phyloP scores from a whole-genome alignment of 305 asterid genomes.

The Solanum hybrid region DNA sequence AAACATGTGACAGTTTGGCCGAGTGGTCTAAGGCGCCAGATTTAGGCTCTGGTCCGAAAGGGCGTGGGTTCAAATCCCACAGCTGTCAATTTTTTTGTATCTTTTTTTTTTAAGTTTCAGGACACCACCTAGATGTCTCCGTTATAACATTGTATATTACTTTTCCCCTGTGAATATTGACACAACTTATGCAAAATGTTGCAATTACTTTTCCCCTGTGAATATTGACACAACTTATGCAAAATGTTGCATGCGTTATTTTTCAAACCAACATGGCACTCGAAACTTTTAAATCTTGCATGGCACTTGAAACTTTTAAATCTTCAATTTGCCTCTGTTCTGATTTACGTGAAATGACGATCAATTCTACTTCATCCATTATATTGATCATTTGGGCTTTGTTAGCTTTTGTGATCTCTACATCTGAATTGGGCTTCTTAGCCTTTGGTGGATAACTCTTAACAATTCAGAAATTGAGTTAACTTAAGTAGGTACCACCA shows the following conservation, averaged over 20 bases:
- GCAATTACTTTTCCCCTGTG: no score
- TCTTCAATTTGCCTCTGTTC: background rate
- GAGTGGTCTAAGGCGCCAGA: constrained; percentile 93
- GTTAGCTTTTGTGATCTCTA: background rate
- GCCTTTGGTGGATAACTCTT: background rate
- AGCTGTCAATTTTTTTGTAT: background rate
- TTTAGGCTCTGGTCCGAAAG: constrained; percentile 99
- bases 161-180: no score
- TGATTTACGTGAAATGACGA: background rate
- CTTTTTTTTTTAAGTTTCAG: background rate
- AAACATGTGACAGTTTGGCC: background rate
- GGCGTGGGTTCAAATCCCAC: constrained; percentile 98
- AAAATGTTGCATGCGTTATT: background rate
- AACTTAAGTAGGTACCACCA: background rate
- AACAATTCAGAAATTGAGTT: background rate
- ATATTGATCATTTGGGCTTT: background rate
- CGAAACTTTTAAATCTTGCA: background rate
- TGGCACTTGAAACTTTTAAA: background rate
- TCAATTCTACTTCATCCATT: background rate
- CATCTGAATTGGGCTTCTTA: background rate
- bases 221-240: background rate
- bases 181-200: no score
- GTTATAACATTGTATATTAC: no score
- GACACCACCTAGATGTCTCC: background rate
- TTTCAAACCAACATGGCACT: background rate